A percentile compares a stretch with the other conserved stretches of the same genome.
These are phyloP conservation scores for Emergomyces orientalis DNA, from an alignment of 2,329 filamentous ascomycete species.

Conservation along the genomic window DNA sequence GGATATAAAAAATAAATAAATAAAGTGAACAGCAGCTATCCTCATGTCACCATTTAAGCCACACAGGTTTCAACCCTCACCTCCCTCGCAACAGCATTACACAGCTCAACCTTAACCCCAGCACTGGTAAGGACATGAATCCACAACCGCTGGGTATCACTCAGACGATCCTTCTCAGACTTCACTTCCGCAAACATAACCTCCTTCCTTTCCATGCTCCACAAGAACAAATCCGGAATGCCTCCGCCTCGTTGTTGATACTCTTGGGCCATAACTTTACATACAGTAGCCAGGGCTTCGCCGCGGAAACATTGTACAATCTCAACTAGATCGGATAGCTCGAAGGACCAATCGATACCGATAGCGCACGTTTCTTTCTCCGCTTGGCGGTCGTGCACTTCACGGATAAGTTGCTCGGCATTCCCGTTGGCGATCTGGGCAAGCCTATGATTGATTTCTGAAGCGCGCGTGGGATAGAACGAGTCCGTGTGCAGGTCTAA, in stretches of 20 bases:
- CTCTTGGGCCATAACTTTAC: constrained; percentile 92
- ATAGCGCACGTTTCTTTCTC: constrained; percentile 74
- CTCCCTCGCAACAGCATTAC: constrained; percentile 52
- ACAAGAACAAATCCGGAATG: constrained; percentile 86
- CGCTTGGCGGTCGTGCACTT: constrained; percentile 59
- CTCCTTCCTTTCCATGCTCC: constrained; percentile 53
- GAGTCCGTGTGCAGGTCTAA: constrained; percentile 87
- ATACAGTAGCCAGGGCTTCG: constrained; percentile 71
- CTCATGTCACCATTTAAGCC: not conserved
- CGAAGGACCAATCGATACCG: constrained; percentile 84
- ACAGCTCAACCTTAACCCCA: constrained; percentile 77
- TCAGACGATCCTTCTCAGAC: constrained; percentile 82
- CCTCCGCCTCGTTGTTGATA: constrained; percentile 79
- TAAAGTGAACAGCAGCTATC: not conserved
- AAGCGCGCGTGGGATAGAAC: constrained; percentile 77
- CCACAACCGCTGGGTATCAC: constrained; percentile 93
- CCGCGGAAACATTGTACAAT: constrained; percentile 69
- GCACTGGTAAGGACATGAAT: constrained; percentile 85
- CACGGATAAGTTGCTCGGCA: constrained; percentile 56
- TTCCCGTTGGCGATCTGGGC: constrained; percentile 79
- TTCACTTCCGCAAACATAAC: constrained; percentile 75
- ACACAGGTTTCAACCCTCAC: constrained; percentile 25
- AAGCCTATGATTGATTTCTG: constrained; percentile 79
- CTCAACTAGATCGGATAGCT: constrained; percentile 66
- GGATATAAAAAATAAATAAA: not conserved